Conservation (phyloP, 768 basidiomycete genomes). For the Tylopilus balloui region DNA sequence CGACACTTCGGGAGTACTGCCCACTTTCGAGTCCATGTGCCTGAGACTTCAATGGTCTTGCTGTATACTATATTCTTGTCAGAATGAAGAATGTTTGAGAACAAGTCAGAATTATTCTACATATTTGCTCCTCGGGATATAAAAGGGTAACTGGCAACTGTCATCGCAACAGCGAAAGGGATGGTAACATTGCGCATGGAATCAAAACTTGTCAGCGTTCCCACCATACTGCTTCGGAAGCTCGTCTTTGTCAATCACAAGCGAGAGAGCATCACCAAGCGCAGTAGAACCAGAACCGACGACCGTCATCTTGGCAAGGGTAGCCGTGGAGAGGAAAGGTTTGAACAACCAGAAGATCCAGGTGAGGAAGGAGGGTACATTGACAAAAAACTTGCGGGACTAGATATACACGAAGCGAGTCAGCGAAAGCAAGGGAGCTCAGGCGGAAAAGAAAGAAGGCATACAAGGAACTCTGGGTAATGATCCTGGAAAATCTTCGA, state of each 20-base stretch:
- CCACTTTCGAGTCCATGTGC: neutral
- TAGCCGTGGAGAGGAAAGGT: conserved; percentile 62
- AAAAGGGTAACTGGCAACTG: too few relatives aligned
- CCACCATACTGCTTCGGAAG: conserved; percentile 75
- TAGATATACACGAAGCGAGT: conserved; percentile 21
- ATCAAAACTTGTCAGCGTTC: conserved; percentile 48
- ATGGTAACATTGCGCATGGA: neutral
- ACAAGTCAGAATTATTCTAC: neutral
- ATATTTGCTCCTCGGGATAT: too few relatives aligned
- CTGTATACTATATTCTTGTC: neutral
- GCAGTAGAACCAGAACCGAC: conserved; percentile 60
- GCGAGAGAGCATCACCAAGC: conserved; percentile 57
- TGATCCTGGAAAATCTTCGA: conserved; percentile 69
- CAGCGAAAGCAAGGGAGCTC: neutral
- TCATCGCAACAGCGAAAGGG: too few relatives aligned
- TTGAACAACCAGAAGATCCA: conserved; percentile 89
- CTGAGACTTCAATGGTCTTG: neutral
- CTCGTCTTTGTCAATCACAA: conserved; percentile 49
- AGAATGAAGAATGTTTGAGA: neutral
- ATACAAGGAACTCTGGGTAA: conserved; percentile 75
- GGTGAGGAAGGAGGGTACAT: conserved; percentile 68
- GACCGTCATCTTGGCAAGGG: conserved; percentile 78
- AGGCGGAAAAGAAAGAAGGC: neutral
- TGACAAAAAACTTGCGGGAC: conserved; percentile 78
- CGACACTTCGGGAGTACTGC: too few relatives aligned